A percentile compares a stretch with the other conserved stretches of the same genome.
Conservation (phyloP, 768 basidiomycete species). For the Vararia minispora region DNA sequence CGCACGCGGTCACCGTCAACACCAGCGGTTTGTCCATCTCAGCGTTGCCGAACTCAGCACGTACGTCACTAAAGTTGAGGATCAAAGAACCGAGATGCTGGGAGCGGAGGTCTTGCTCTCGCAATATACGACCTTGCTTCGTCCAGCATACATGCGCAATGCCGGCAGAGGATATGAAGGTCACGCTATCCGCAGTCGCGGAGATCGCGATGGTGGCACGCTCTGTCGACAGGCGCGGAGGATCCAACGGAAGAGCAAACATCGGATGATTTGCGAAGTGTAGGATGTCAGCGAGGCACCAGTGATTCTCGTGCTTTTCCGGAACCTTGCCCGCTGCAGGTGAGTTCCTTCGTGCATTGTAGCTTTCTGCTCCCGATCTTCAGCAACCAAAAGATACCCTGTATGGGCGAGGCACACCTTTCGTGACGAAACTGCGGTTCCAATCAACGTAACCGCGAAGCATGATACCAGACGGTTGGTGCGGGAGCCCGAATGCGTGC, state of each 20-base stretch:
- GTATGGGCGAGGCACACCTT: background rate
- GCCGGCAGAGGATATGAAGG: background rate
- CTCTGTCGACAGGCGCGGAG: background rate
- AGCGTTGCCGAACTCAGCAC: background rate
- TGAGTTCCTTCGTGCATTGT: background rate
- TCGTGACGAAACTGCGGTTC: background rate
- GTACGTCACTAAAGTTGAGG: background rate
- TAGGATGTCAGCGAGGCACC: background rate
- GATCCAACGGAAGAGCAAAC: background rate
- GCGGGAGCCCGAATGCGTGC: background rate
- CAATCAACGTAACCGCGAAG: constrained; percentile 1
- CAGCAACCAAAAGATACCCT: background rate
- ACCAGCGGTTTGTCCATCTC: background rate
- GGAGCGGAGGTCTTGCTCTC: background rate
- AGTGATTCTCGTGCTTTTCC: background rate
- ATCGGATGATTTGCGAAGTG: constrained; percentile 1
- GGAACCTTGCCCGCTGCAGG: background rate
- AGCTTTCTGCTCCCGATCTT: background rate
- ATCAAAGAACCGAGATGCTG: background rate
- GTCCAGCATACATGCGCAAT: background rate
- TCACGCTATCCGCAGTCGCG: background rate
- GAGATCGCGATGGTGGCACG: background rate
- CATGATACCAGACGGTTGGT: background rate
- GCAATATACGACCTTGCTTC: background rate
- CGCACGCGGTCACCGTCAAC: background rate